A percentile compares a stretch with the other conserved stretches of the same genome.
Evolutionary conservation across 163 green algal genomes (phyloP).

Genomic region (Trebouxia gelatinosa): DNA sequence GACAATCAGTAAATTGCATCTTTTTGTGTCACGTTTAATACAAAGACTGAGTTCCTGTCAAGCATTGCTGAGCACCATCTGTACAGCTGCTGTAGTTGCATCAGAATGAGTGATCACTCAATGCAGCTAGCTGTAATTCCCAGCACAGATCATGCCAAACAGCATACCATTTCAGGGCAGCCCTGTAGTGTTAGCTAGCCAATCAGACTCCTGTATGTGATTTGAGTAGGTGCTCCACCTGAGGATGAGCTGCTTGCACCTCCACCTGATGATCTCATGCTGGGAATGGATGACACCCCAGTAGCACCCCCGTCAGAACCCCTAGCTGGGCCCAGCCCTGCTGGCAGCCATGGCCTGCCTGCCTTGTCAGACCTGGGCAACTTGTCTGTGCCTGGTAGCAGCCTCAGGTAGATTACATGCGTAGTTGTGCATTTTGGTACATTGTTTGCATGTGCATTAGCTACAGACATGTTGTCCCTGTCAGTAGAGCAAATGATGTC

Average conservation of each 20-base stretch:
- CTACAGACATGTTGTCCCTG: too few species aligned
- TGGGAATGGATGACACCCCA: slow-evolving; percentile 1
- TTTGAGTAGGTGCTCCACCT: neutral
- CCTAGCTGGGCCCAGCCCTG: neutral
- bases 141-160: neutral
- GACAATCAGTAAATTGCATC: neutral
- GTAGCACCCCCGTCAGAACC: slow-evolving; percentile 5
- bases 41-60: neutral
- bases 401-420: slow-evolving; percentile 20
- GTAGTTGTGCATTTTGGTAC: too few species aligned
- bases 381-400: slow-evolving; percentile 9
- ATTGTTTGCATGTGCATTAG: too few species aligned
- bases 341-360: neutral
- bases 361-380: slow-evolving; percentile 9
- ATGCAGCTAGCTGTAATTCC: neutral
- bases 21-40: neutral
- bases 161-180: neutral
- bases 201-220: neutral
- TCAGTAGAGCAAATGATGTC: too few species aligned
- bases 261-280: slow-evolving; percentile 7
- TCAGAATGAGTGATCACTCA: neutral
- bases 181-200: neutral
- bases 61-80: neutral
- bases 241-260: slow-evolving; percentile 17
- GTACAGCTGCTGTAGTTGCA: neutral